Evolutionary conservation across 2,329 filamentous ascomycete species (phyloP).

Genomic region (Cercospora sojina): DNA sequence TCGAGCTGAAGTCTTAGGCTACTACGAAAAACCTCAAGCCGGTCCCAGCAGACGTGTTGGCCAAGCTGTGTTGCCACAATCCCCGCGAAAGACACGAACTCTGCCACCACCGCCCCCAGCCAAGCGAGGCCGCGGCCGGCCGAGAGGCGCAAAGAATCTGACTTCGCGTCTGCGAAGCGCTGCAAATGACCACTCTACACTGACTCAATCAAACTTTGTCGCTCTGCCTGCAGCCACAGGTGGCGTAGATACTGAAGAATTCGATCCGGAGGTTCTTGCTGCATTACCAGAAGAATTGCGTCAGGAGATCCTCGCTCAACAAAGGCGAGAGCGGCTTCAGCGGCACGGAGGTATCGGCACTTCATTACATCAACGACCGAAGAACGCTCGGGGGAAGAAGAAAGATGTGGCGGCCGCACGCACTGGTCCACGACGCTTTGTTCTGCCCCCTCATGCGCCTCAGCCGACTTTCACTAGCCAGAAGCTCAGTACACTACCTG

Average conservation of each 20-base stretch:
- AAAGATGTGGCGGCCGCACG: conserved; percentile 18
- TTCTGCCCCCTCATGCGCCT: conserved; percentile 51
- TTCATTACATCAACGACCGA: conserved; percentile 33
- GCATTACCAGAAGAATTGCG: conserved; percentile 81
- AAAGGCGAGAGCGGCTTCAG: conserved; percentile 61
- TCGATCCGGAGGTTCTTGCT: conserved; percentile 73
- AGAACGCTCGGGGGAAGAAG: conserved; percentile 25
- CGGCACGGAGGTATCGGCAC: conserved; percentile 45
- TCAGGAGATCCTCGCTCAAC: conserved; percentile 73
- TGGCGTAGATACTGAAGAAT: conserved; percentile 47
- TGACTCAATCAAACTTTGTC: conserved; percentile 75
- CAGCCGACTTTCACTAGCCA: conserved; percentile 63
- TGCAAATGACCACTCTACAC: conserved; percentile 48
- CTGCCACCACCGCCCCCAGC: conserved; percentile 59
- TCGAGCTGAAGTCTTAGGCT: conserved; percentile 75
- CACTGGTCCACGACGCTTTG: conserved; percentile 42
- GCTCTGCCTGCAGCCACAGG: conserved; percentile 32
- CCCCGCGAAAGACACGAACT: conserved; percentile 57
- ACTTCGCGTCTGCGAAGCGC: conserved; percentile 51
- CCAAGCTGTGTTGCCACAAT: conserved; percentile 43
- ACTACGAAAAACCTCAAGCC: conserved; percentile 55
- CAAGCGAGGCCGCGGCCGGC: conserved; percentile 61
- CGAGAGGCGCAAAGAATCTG: conserved; percentile 32
- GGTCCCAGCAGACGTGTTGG: conserved; percentile 38
- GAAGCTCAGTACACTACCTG: conserved; percentile 55